Evolutionary conservation across 2,329 filamentous ascomycete species (phyloP), one percentile per base, ranked within the genome.

Genomic region (Colletotrichum magnum): DNA sequence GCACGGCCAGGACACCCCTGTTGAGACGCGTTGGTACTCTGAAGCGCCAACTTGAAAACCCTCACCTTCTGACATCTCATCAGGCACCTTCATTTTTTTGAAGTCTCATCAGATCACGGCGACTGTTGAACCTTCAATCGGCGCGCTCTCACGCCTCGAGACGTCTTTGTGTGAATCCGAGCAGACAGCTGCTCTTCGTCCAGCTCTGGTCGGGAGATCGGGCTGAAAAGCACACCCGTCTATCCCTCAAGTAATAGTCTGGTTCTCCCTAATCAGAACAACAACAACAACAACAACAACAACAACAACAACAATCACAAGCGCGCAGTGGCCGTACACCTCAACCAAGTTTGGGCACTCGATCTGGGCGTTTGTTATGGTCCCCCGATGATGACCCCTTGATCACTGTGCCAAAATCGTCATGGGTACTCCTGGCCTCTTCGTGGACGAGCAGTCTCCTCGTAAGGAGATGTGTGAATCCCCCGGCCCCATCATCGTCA

Each of bases 341-440:
- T 43, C 16, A 6, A n/a, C 13, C 41, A 43, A 5, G 41, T n/a
- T 43, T 2, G 41, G 41, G 13, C 41, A 43, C 41, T 6, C 41
- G 41, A 43, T n/a, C 41, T 6, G 32, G 54, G 50, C 50, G 39
- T 12, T 16, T 10, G 24, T 15, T n/a, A 43, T 39, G 15, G 16
- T 13, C 13, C 24, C n/a, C n/a, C 41, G 24, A 54, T 36, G 16
- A 62, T 62, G 59, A 9, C 32, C 32, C 59, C 24, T 36, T 54
- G 50, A 62, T 13, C 26, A n/a, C 13, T 32, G 24, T 15, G 32
- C 24, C 43, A 24, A 62, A 45, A 32, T 28, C 21, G 36, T 16
- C 36, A 69, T 69, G 67, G 57, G 51, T 47, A 48, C 3, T 52
- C 32, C 62, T 13, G 67, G 45, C n/a, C 39, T 69, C 13, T 67